Percentiles rank a stretch among this genome's conserved stretches.
Conservation (phyloP, 225 moss, liverwort and hornwort species). For the Pseudisothecium myosuroides region DNA sequence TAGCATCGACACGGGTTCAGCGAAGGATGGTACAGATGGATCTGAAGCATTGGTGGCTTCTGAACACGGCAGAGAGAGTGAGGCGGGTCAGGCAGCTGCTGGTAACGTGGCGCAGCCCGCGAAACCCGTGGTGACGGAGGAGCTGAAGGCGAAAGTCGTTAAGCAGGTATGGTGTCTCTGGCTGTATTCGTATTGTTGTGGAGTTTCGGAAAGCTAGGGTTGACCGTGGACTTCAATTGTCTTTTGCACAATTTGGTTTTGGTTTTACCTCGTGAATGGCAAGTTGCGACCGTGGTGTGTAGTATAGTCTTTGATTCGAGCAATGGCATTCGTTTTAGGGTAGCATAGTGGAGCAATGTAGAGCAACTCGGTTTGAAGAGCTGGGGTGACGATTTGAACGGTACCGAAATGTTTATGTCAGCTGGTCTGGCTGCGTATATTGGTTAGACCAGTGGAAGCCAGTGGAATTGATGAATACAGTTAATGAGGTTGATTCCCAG, state of each 20-base stretch:
- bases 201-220: background rate
- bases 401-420: background rate
- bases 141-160: constrained; percentile 87
- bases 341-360: background rate
- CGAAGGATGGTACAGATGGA: constrained; percentile 6
- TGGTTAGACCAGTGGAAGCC: background rate
- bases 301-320: background rate
- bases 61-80: constrained; percentile 19
- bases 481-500: background rate
- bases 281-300: background rate
- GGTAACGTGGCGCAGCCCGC: constrained; percentile 17
- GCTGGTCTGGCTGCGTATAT: background rate
- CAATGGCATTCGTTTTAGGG: background rate
- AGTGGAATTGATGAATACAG: background rate
- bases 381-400: background rate
- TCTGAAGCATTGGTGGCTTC: background rate
- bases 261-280: background rate
- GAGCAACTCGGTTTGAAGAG: background rate
- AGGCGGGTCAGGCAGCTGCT: constrained; percentile 3
- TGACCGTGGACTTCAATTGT: background rate
- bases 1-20: background rate
- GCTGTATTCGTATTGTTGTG: background rate
- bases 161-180: constrained; percentile 52
- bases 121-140: constrained; percentile 71
- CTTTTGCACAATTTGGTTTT: background rate